Percentiles rank a stretch among this genome's conserved stretches.
phyloP scores from a whole-genome alignment of 1,139 yeast genomes.

The Geotrichum siamense region DNA sequence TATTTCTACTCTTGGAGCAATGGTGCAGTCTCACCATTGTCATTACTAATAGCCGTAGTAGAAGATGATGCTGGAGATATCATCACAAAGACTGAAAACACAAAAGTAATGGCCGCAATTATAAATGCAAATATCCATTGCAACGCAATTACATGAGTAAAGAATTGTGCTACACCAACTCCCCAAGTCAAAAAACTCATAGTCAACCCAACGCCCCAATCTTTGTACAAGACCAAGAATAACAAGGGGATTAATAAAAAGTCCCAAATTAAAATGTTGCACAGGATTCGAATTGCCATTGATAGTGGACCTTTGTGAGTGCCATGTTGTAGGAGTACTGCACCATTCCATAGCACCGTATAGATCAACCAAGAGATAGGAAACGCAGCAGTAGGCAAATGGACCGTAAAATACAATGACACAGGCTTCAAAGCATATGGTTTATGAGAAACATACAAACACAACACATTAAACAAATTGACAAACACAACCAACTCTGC shows the following conservation, averaged over 20 bases:
- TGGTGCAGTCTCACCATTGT: conserved; percentile 7
- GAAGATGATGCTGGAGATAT: neutral
- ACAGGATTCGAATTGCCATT: conserved; percentile 56
- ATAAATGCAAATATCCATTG: conserved; percentile 80
- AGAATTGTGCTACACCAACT: conserved; percentile 61
- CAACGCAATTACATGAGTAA: conserved; percentile 60
- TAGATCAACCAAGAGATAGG: conserved; percentile 71
- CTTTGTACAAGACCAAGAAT: conserved; percentile 53
- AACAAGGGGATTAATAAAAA: conserved; percentile 58
- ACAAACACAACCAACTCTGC: conserved; percentile 50
- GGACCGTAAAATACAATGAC: conserved; percentile 49
- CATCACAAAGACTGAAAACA: conserved; percentile 42
- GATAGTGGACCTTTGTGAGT: conserved; percentile 41
- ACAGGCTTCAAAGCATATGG: conserved; percentile 51
- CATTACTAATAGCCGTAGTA: neutral
- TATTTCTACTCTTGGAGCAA: conserved; percentile 1
- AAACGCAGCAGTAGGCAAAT: conserved; percentile 57
- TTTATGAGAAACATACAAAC: conserved; percentile 52
- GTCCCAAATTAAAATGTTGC: conserved; percentile 73
- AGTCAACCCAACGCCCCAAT: conserved; percentile 63
- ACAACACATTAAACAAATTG: conserved; percentile 52
- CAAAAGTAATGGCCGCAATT: conserved; percentile 49
- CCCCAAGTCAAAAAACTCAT: conserved; percentile 54
- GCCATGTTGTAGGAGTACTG: conserved; percentile 44
- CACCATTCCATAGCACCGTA: conserved; percentile 78